Conservation (phyloP, 1,284 basidiomycete genomes). For the Marasmius oreades region DNA sequence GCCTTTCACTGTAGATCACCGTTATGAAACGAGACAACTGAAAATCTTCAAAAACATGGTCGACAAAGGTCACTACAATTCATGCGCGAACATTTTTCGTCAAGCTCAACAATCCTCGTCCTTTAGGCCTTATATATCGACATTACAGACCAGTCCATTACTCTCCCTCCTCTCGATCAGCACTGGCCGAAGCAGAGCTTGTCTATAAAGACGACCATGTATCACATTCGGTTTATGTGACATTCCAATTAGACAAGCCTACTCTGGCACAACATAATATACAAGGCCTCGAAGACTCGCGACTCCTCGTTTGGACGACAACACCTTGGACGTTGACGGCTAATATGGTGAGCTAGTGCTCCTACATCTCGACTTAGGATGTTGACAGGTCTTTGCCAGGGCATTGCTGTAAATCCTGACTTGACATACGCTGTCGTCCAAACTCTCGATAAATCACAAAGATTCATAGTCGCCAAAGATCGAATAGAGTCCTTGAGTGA, state of each 20-base stretch:
- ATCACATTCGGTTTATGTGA: slow-evolving; percentile 86
- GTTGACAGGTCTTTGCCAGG: slow-evolving; percentile 43
- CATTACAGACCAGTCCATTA: slow-evolving; percentile 92
- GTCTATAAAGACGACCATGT: slow-evolving; percentile 87
- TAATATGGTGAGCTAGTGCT: slow-evolving; percentile 75
- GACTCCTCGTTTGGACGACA: slow-evolving; percentile 94
- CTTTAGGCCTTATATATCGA: slow-evolving; percentile 76
- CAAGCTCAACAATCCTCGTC: background rate
- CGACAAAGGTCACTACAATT: slow-evolving; percentile 53
- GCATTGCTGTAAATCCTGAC: slow-evolving; percentile 78
- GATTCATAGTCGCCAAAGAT: slow-evolving; percentile 71
- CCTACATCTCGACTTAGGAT: background rate
- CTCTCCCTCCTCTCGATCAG: slow-evolving; percentile 93
- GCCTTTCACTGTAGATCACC: slow-evolving; percentile 53
- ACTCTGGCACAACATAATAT: background rate
- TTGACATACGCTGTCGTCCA: slow-evolving; percentile 70
- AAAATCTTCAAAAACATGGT: slow-evolving; percentile 89
- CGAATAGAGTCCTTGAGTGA: slow-evolving; percentile 52
- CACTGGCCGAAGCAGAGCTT: slow-evolving; percentile 94
- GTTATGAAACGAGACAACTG: slow-evolving; percentile 89
- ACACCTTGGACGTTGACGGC: slow-evolving; percentile 97
- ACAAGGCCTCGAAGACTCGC: slow-evolving; percentile 24
- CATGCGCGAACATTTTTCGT: background rate
- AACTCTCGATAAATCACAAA: slow-evolving; percentile 24
- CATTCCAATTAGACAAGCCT: slow-evolving; percentile 55